These are phyloP conservation scores for Penicillium dipodomyicola DNA, from an alignment of 495 filamentous ascomycete genomes.

Conservation along the genomic window DNA sequence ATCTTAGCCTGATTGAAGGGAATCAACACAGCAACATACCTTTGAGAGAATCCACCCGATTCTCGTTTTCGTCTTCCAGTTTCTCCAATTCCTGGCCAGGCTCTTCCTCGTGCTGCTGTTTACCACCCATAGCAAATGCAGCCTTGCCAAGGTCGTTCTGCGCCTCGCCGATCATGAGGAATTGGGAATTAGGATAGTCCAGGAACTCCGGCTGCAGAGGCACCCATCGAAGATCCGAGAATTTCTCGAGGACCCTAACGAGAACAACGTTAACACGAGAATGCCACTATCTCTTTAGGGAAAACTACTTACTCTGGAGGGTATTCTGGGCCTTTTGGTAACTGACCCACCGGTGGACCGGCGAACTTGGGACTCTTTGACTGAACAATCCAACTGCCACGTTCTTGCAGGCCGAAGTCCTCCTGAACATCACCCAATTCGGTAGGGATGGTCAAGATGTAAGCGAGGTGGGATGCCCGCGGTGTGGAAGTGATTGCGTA, in stretches of 20 bases:
- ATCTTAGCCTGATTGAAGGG: neutral
- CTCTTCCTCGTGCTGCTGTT: constrained; percentile 58
- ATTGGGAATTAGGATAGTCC: constrained; percentile 74
- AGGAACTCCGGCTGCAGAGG: constrained; percentile 72
- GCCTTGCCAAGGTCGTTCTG: constrained; percentile 61
- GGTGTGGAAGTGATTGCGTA: constrained; percentile 78
- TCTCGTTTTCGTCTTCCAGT: constrained; percentile 61
- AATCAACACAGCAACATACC: constrained; percentile 33
- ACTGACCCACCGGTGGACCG: constrained; percentile 58
- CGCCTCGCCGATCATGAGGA: constrained; percentile 77
- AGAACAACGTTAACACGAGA: neutral
- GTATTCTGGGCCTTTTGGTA: constrained; percentile 69
- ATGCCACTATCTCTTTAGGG: neutral
- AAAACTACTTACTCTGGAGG: constrained; percentile 59
- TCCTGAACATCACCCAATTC: constrained; percentile 70
- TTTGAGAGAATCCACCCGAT: constrained; percentile 53
- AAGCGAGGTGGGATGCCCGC: constrained; percentile 71
- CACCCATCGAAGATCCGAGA: constrained; percentile 70
- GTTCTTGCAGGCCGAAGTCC: constrained; percentile 67
- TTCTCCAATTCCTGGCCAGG: constrained; percentile 59
- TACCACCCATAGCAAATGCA: constrained; percentile 54
- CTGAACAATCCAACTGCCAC: constrained; percentile 75
- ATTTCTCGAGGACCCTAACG: constrained; percentile 68
- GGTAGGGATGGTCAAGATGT: constrained; percentile 76
- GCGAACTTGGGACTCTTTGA: constrained; percentile 76